Evolutionary conservation across 345 rosid genomes (phyloP).

Genomic region (Gynandropsis gynandra): DNA sequence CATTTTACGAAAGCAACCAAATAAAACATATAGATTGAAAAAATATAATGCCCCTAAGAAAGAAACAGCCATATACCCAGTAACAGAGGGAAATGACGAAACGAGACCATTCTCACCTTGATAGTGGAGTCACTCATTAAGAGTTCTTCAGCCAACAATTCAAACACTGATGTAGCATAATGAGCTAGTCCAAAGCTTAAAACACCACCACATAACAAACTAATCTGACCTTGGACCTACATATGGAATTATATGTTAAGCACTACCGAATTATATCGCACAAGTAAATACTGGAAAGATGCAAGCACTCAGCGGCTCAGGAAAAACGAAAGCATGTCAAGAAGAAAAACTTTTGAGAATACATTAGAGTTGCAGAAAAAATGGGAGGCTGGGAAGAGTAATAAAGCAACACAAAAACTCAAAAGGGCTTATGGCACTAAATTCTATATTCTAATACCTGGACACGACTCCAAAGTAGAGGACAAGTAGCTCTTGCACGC

Average conservation of each 20-base stretch:
- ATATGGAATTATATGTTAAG: constrained; percentile 20
- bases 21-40: constrained; percentile 8
- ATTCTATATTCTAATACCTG: constrained; percentile 49
- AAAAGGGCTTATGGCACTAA: constrained; percentile 5
- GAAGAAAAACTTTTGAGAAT: background rate
- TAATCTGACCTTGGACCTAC: constrained; percentile 96
- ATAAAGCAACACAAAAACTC: constrained; percentile 1
- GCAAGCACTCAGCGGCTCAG: constrained; percentile 1
- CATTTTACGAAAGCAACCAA: constrained; percentile 1
- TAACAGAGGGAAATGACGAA: constrained; percentile 9
- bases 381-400: background rate
- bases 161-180: constrained; percentile 91
- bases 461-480: constrained; percentile 98
- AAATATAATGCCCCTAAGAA: constrained; percentile 10
- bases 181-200: constrained; percentile 91
- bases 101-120: constrained; percentile 41
- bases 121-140: constrained; percentile 92
- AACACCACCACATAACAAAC: constrained; percentile 59
- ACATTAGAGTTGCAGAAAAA: constrained; percentile 8
- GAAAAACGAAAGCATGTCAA: constrained; percentile 3
- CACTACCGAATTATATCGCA: no score
- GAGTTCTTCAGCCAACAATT: constrained; percentile 89
- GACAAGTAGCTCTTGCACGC: constrained; percentile 87
- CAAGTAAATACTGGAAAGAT: constrained; percentile 17
- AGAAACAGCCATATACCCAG: constrained; percentile 15